Evolutionary conservation across 78 protist species (phyloP).

Genomic region (Protostelium mycophagum): DNA sequence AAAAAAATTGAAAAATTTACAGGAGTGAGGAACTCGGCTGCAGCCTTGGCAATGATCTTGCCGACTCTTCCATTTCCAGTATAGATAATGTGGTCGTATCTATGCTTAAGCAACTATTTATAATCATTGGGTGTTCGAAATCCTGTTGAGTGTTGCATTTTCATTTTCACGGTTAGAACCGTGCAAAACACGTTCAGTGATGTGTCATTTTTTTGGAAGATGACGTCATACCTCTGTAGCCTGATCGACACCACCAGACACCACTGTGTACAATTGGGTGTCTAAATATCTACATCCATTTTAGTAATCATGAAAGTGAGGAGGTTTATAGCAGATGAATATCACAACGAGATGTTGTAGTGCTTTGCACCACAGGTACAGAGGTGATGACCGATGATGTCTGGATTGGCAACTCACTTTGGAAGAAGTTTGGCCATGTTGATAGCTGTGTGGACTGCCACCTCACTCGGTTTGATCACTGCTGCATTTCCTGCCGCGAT

Average conservation of each 20-base stretch:
- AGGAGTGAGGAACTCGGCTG: constrained; percentile 68
- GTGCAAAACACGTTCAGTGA: background rate
- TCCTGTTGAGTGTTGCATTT: too few species aligned
- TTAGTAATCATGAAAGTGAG: background rate
- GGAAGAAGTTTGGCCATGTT: constrained; percentile 2
- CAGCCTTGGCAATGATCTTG: constrained; percentile 41
- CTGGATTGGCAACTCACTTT: constrained; percentile 3
- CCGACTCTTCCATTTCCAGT: constrained; percentile 67
- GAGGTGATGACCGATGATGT: background rate
- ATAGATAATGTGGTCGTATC: constrained; percentile 67
- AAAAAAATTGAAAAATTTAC: background rate
- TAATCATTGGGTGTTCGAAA: too few species aligned
- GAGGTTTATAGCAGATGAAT: too few species aligned
- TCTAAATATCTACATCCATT: constrained; percentile 20
- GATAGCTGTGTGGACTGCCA: background rate
- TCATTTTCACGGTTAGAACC: too few species aligned
- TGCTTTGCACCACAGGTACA: background rate
- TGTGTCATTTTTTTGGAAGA: too few species aligned
- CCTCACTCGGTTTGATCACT: constrained; percentile 67
- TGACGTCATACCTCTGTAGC: constrained; percentile 1
- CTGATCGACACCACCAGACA: constrained; percentile 2
- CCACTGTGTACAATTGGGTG: background rate
- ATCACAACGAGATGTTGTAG: too few species aligned
- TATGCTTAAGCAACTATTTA: constrained; percentile 18
- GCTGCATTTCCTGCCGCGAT: constrained; percentile 81